Conservation (phyloP, 805 yeast species). For the Metschnikowia amazonensis region DNA sequence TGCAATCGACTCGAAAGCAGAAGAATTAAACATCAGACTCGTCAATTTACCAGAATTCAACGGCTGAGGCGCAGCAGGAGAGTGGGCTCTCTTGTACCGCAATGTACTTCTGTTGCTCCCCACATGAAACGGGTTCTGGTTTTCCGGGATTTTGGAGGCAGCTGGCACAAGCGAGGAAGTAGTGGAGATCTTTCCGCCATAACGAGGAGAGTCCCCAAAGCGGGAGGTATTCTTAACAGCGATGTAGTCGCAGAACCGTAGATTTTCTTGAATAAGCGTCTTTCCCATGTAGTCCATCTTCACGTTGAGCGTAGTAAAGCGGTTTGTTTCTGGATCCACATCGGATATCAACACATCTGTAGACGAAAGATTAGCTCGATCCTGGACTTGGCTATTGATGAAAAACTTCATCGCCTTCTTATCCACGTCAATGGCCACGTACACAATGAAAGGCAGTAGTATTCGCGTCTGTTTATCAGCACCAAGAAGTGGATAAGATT, state of each 20-base stretch:
- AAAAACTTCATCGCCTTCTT: slow-evolving; percentile 30
- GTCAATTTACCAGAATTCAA: background rate
- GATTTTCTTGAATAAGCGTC: slow-evolving; percentile 34
- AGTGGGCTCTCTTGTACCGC: background rate
- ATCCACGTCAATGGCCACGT: slow-evolving; percentile 34
- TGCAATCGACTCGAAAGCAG: slow-evolving; percentile 4
- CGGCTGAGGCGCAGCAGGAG: background rate
- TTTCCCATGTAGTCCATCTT: slow-evolving; percentile 43
- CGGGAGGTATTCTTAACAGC: slow-evolving; percentile 35
- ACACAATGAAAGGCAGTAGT: slow-evolving; percentile 26
- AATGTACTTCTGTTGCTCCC: background rate
- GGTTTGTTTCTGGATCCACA: slow-evolving; percentile 43
- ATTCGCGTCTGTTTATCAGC: slow-evolving; percentile 1
- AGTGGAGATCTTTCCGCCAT: background rate
- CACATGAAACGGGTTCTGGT: slow-evolving; percentile 4
- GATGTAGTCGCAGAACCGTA: slow-evolving; percentile 41
- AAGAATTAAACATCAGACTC: background rate
- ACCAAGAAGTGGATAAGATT: slow-evolving; percentile 19
- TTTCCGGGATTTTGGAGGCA: slow-evolving; percentile 6
- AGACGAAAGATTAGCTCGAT: slow-evolving; percentile 5
- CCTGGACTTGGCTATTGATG: slow-evolving; percentile 29
- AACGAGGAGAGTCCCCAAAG: slow-evolving; percentile 28
- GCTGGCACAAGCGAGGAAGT: background rate
- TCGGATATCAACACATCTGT: slow-evolving; percentile 32
- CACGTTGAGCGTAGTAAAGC: slow-evolving; percentile 47